phyloP scores from a whole-genome alignment of 2,329 filamentous ascomycete genomes.

The Pestalotiopsis sp. region DNA sequence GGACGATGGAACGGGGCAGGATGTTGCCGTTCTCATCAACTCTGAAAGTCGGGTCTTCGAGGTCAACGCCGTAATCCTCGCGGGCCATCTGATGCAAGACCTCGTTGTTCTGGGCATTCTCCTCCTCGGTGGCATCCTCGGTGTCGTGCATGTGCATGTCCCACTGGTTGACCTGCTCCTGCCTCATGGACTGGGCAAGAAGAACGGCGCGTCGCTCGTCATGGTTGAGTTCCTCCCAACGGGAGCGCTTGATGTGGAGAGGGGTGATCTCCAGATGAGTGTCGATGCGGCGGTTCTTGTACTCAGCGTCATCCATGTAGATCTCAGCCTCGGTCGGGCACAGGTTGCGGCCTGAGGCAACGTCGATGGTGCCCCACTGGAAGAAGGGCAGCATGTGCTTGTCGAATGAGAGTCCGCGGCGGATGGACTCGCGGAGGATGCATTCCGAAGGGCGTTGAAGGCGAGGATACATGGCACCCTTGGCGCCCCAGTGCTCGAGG shows the following conservation, averaged over 20 bases:
- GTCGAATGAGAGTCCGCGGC: slow-evolving; percentile 56
- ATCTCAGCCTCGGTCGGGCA: slow-evolving; percentile 53
- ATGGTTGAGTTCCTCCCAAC: slow-evolving; percentile 11
- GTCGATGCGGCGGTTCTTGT: slow-evolving; percentile 33
- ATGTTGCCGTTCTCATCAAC: slow-evolving; percentile 4
- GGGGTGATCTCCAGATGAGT: slow-evolving; percentile 23
- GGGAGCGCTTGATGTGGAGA: slow-evolving; percentile 13
- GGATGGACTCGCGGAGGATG: slow-evolving; percentile 57
- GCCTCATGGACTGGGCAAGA: slow-evolving; percentile 4
- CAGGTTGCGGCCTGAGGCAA: slow-evolving; percentile 51
- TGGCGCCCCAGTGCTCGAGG: slow-evolving; percentile 58
- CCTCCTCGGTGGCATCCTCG: not conserved
- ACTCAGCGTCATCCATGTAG: slow-evolving; percentile 53
- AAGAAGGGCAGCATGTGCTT: slow-evolving; percentile 59
- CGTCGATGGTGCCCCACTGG: slow-evolving; percentile 65
- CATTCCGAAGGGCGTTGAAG: slow-evolving; percentile 62
- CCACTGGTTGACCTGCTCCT: slow-evolving; percentile 6
- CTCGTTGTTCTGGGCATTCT: not conserved
- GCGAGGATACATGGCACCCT: slow-evolving; percentile 36
- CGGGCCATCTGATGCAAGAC: not conserved
- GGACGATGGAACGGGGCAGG: not conserved
- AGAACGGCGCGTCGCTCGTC: slow-evolving; percentile 1
- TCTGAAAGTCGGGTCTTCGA: not conserved
- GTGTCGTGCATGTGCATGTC: slow-evolving; percentile 4
- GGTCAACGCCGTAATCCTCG: not conserved